Evolutionary conservation across 1,284 basidiomycete genomes (phyloP), one percentile per base, ranked within the genome.

Genomic region (Sporisorium scitamineum): DNA sequence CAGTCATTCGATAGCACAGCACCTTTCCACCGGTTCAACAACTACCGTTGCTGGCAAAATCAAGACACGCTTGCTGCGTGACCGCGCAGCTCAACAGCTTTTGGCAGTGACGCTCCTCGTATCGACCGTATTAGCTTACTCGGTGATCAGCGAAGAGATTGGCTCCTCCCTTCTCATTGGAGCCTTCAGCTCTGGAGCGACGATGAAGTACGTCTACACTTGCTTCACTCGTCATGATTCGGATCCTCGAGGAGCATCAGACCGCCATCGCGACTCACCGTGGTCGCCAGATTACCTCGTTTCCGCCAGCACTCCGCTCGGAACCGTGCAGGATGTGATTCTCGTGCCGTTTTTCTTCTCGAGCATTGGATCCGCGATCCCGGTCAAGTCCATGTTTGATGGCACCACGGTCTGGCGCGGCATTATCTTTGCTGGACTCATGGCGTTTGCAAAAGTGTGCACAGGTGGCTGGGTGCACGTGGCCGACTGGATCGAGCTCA

Each of bases 301-400:
- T 9, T 64, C 67, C 4, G 8, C 18, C 13, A 29, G n/a, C 2
- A 57, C 57, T 1, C 0, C 65, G 24, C 53, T 70, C 4, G 61
- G 59, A 0, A 27, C 45, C 7, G 55, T 70, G 13, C 70, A 61
- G 16, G 45, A 54, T 3, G 50, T 41, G 13, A 32, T 90, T 32
- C 83, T 90, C 22, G 85, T 87, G 0, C 89, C 89, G 1, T 84
- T 90, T 29, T 90, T 90, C 86, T 90, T 90, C 70, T 87, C 88
- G 4, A 88, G 88, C 26, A 89, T 90, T 47, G 89, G 89, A 1
- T 88, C 87, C 61, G 88, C 88, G 0, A 88, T 90, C 41, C 89
- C 89, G 0, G 88, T 90, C 74, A 80, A 87, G 13, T 83, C 86
- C 0, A 83, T 90, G 16, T 90, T 88, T 85, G 76, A 78, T 3